Evolutionary conservation across 495 filamentous ascomycete genomes (phyloP), one percentile per base, ranked within the genome.

Genomic region (Trichocladium uniseriatum): DNA sequence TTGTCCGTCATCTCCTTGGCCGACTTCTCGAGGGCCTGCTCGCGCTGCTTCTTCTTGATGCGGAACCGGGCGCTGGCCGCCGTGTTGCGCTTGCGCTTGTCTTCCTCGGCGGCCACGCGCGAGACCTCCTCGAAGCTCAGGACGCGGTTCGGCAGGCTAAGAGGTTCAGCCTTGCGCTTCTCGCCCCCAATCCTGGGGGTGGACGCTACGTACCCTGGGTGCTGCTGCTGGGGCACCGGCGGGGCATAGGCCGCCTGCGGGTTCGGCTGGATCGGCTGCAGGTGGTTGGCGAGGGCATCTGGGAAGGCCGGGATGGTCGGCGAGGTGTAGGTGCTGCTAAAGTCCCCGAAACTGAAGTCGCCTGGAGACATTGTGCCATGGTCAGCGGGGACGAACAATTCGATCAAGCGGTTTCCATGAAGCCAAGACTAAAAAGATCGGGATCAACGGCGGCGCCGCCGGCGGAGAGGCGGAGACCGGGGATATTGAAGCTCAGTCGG

Each of bases 1-100:
- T 90, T 89, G 31, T 95, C 91, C 7, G 78, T 79, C 63, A 94
- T 87, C 57, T 96, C 92, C 67, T 94, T 91, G 49, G 92, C 85
- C 38, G 81, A 81, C 47, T 83, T 82, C 71, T 97, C 92, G 50
- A 98, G 84, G 3, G 85, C 83, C 63, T 92, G 86, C 71, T 98
- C 92, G 45, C 92, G 86, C 69, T 94, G 87, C 79, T 98, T 98
- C 87, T 98, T 98, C 80, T 98, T 98, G 60, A 94, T 81, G 48
- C 92, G 86, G 79, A 98, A 98, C 45, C 92, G 85, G 18, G 92
- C 92, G 42, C 80, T 86, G 36, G 92, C 92, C 31, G 92, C 92
- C 1, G 92, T 98, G 69, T 98, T 98, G 52, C 92, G 86, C 38
- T 91, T 82, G 10, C 92, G 87, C 66, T 96, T 96, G 67, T 98